Conservation (phyloP, 208 protist species). For the Leishmania braziliensis region DNA sequence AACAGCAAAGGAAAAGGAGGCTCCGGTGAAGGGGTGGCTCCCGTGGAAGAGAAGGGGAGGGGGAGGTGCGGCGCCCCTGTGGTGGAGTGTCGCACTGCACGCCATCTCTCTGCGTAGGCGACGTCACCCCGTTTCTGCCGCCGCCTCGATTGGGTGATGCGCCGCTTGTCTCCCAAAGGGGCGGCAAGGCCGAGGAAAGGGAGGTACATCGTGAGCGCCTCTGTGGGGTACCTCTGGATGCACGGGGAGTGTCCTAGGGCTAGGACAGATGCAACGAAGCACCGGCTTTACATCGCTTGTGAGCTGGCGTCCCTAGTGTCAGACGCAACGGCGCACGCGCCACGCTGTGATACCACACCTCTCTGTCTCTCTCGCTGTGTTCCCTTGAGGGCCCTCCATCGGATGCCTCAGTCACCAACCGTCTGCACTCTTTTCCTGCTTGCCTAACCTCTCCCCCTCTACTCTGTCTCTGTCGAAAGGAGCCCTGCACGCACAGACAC, state of each 20-base stretch:
- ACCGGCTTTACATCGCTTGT: background rate
- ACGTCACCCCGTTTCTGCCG: background rate
- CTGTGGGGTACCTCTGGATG: background rate
- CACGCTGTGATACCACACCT: background rate
- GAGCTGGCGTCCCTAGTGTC: background rate
- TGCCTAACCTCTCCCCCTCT: background rate
- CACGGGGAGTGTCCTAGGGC: background rate
- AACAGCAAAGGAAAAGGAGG: background rate
- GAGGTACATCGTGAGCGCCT: background rate
- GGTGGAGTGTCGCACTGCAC: background rate
- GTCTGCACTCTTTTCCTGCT: background rate
- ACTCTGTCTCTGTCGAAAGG: background rate
- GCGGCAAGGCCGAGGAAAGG: background rate
- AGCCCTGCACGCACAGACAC: background rate
- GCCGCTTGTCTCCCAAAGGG: background rate
- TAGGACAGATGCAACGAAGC: background rate
- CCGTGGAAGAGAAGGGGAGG: background rate
- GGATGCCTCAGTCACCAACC: background rate
- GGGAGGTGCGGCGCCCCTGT: background rate
- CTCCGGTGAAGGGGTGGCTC: background rate
- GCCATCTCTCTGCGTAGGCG: background rate
- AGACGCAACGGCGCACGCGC: background rate
- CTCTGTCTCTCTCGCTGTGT: background rate
- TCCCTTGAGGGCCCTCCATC: background rate
- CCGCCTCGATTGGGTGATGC: slow-evolving; percentile 5